Evolutionary conservation across 2,329 filamentous ascomycete species (phyloP).

Genomic region (Aureobasidium zeae): DNA sequence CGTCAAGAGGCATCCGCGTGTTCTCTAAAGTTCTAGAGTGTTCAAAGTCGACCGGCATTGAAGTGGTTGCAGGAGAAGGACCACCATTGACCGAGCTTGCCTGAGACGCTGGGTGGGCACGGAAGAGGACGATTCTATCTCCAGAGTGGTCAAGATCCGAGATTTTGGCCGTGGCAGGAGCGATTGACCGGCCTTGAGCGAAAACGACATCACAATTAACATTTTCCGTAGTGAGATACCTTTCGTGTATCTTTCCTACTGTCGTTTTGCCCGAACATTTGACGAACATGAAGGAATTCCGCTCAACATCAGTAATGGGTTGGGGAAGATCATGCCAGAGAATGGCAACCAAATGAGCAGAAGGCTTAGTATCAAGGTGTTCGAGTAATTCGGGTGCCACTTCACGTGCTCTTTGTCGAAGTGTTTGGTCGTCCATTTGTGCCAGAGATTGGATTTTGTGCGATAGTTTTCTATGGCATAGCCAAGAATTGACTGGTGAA

Average conservation of each 20-base stretch:
- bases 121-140: slow-evolving; percentile 2
- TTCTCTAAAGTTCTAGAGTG: too few relatives aligned
- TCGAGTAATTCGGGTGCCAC: slow-evolving; percentile 17
- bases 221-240: slow-evolving; percentile 18
- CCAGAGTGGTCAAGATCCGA: background rate
- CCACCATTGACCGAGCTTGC: too few relatives aligned
- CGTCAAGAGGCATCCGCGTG: too few relatives aligned
- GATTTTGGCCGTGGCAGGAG: background rate
- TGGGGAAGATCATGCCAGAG: slow-evolving; percentile 18
- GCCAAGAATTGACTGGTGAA: background rate
- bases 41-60: too few relatives aligned
- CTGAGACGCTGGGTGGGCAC: background rate
- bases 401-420: background rate
- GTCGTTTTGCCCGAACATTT: slow-evolving; percentile 26
- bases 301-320: slow-evolving; percentile 19
- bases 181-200: background rate
- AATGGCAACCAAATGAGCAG: slow-evolving; percentile 30
- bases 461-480: too few relatives aligned
- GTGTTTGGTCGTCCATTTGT: background rate
- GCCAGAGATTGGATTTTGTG: too few relatives aligned
- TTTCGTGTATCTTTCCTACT: slow-evolving; percentile 21
- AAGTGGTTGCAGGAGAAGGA: background rate
- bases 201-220: background rate
- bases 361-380: slow-evolving; percentile 17
- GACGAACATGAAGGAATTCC: slow-evolving; percentile 31